Evolutionary conservation across 1,284 basidiomycete species (phyloP), one percentile per base, ranked within the genome.

Genomic region (Fereydounia khargensis): DNA sequence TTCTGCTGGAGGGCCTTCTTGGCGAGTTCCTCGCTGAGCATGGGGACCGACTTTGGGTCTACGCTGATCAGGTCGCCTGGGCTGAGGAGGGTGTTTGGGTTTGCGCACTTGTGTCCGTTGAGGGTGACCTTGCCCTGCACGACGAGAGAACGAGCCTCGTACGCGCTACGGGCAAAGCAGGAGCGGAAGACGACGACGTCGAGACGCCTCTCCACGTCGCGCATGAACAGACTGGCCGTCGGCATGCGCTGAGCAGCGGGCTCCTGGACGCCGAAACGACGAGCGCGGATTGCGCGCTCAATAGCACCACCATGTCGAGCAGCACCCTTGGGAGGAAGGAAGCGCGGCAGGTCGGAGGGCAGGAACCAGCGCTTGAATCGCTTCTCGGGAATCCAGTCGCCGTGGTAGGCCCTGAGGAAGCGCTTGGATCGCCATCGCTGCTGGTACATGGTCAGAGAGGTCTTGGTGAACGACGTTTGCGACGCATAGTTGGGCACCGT

Each of bases 361-460:
- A 98, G 82, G 77, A 91, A 97, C 88, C 91, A 94, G 40, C 88
- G 85, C 77, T 94, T 92, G 83, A 97, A 97, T 31, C 86, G 85
- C 69, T 86, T 88, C 79, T 94, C 90, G 44, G 86, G 86, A 56
- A 97, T 91, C 78, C 85, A 88, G 81, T 98, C 92, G 30, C 92
- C 92, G 76, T 98, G 94, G 80, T 98, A 98, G 4, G 85, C 91
- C 47, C 92, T 85, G 23, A 91, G 83, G 53, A 92, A 83, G n/a
- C 86, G 82, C 78, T 96, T 97, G 14, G 89, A 84, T 19, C 81
- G 81, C 89, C 91, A 97, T 30, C 92, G 86, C 73, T 96, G 88
- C 78, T 95, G 89, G 79, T 89, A 97, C 39, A 97, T 82, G 0
- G 88, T 86, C 46, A 81, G 76, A 49, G 77, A 77, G 3, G 84